Conservation (phyloP, 1,284 basidiomycete species). For the Ceraceosorus guamensis region DNA sequence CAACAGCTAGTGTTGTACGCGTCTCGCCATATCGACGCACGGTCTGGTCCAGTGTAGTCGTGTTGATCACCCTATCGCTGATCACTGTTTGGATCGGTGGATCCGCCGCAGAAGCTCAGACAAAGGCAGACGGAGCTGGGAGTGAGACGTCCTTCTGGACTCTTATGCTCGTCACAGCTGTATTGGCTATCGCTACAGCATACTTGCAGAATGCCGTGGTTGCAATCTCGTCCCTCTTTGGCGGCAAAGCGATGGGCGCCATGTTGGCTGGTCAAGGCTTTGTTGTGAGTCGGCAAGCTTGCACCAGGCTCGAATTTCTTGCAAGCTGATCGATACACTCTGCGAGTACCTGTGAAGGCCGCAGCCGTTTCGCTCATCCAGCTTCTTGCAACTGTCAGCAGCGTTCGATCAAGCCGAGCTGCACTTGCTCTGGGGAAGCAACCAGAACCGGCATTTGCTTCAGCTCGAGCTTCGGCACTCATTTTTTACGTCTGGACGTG, state of each 20-base stretch:
- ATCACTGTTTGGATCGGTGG: conserved; percentile 19
- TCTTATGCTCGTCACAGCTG: conserved; percentile 7
- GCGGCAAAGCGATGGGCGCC: conserved; percentile 30
- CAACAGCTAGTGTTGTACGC: conserved; percentile 11
- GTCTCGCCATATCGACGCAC: conserved; percentile 4
- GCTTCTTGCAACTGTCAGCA: conserved; percentile 3
- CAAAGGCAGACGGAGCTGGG: background rate
- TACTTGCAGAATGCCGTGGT: conserved; percentile 43
- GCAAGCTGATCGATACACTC: conserved; percentile 4
- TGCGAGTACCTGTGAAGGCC: background rate
- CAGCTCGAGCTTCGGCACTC: background rate
- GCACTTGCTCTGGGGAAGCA: background rate
- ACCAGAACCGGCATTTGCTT: background rate
- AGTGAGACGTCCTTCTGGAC: background rate
- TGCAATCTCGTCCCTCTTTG: conserved; percentile 33
- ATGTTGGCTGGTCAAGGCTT: conserved; percentile 42
- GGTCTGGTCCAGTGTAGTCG: background rate
- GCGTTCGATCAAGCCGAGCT: conserved; percentile 3
- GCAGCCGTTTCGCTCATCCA: conserved; percentile 2
- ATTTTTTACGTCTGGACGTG: conserved; percentile 1
- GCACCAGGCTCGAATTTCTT: conserved; percentile 17
- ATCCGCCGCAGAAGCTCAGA: background rate
- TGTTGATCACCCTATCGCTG: conserved; percentile 8
- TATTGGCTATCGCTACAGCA: conserved; percentile 29
- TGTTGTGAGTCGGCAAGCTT: conserved; percentile 32